Percentiles rank a stretch among this genome's conserved stretches.
Evolutionary conservation across 2,329 filamentous ascomycete species (phyloP).

Genomic region (Orbilia quercus): DNA sequence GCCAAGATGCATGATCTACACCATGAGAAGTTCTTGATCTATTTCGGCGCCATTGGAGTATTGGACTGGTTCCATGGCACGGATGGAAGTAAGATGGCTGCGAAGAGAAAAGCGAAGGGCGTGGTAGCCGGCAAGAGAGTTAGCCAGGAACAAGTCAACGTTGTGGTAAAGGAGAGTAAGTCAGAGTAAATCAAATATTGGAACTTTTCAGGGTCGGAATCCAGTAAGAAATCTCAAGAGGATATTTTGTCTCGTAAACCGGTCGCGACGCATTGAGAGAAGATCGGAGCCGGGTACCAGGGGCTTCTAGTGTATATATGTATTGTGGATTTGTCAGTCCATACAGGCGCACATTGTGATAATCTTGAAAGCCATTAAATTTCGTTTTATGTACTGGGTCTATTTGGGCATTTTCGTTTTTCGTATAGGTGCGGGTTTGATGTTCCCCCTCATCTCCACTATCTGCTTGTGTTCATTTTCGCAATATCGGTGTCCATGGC

Average conservation of each 20-base stretch:
- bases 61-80: slow-evolving; percentile 71
- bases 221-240: too few relatives aligned
- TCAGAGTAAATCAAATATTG: slow-evolving; percentile 27
- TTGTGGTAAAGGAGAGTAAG: slow-evolving; percentile 31
- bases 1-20: slow-evolving; percentile 70
- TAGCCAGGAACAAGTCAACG: slow-evolving; percentile 19
- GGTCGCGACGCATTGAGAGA: too few relatives aligned
- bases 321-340: too few relatives aligned
- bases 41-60: slow-evolving; percentile 67
- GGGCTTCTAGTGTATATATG: too few relatives aligned
- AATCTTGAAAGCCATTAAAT: neutral
- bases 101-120: slow-evolving; percentile 47
- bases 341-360: neutral
- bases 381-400: neutral
- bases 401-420: neutral
- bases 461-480: neutral
- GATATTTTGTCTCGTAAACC: too few relatives aligned
- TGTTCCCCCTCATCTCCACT: slow-evolving; percentile 11
- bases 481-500: neutral
- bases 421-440: slow-evolving; percentile 1
- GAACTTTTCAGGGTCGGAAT: neutral
- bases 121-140: slow-evolving; percentile 23
- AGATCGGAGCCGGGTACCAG: too few relatives aligned
- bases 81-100: slow-evolving; percentile 57
- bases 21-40: slow-evolving; percentile 69